Evolutionary conservation across 176 grass and related monocot genomes (phyloP).

Genomic region (Eleusine indica): DNA sequence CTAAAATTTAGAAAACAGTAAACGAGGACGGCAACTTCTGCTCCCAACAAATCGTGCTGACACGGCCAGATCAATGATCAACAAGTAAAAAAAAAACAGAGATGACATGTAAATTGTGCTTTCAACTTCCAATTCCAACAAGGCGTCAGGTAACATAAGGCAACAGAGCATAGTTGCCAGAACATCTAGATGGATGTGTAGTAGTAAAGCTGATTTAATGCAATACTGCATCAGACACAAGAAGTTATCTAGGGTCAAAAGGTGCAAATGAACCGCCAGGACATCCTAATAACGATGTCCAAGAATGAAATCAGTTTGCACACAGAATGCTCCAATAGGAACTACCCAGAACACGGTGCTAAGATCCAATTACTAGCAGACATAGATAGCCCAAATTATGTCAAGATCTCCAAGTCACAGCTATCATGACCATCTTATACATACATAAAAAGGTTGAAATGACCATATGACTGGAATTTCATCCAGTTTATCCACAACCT

Average conservation of each 20-base stretch:
- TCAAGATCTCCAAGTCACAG: not conserved
- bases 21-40: no score
- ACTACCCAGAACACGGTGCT: not conserved
- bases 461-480: not conserved
- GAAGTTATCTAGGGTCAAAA: not conserved
- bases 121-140: no score
- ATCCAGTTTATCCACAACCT: not conserved
- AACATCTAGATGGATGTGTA: no score
- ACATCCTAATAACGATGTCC: not conserved
- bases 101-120: no score
- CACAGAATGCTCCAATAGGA: not conserved
- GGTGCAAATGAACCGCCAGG: not conserved
- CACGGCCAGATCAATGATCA: no score
- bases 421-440: not conserved
- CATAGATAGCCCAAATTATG: not conserved
- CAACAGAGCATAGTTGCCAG: no score
- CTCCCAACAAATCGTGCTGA: no score
- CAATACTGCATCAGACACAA: no score
- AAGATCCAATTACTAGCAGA: not conserved
- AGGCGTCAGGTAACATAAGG: no score
- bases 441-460: conserved; percentile 17
- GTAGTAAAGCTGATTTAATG: no score
- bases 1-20: no score
- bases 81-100: no score
- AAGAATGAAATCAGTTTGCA: not conserved